Conservation (phyloP, 2,329 filamentous ascomycete species). For the Botrytis sinoallii region DNA sequence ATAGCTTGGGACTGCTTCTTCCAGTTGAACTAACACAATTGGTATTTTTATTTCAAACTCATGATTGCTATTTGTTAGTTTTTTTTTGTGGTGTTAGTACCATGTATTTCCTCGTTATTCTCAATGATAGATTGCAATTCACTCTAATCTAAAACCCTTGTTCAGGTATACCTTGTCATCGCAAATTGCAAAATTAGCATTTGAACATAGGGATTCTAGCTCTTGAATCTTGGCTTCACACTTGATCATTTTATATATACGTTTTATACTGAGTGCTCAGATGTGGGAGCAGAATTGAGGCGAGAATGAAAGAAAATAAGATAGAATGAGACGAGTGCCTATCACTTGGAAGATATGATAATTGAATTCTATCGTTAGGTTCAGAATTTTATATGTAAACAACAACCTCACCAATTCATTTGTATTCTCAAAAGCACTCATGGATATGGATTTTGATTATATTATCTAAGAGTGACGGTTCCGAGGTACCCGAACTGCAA, state of each 20-base stretch:
- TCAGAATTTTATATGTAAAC: not conserved
- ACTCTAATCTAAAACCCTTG: fast-evolving
- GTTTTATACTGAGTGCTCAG: fast-evolving
- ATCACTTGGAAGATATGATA: not conserved
- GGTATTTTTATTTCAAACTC: fast-evolving
- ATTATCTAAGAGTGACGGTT: too few relatives aligned
- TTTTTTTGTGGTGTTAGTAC: not conserved
- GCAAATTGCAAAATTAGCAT: not conserved
- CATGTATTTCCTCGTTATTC: fast-evolving
- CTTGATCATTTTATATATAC: not conserved
- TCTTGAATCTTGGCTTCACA: not conserved
- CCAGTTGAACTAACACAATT: not conserved
- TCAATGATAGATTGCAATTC: not conserved
- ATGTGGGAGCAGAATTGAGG: fast-evolving
- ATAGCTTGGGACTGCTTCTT: not conserved
- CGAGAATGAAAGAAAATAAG: not conserved
- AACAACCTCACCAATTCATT: not conserved
- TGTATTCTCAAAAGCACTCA: not conserved
- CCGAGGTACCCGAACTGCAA: not conserved
- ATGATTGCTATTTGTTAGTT: not conserved
- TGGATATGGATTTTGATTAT: too few relatives aligned
- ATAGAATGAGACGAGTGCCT: not conserved
- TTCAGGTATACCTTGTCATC: not conserved
- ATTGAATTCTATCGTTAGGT: not conserved
- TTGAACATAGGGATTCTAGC: too few relatives aligned